These are phyloP conservation scores for Cnidoscolus chayamansa DNA, from an alignment of 441 rosid genomes.

Conservation along the genomic window DNA sequence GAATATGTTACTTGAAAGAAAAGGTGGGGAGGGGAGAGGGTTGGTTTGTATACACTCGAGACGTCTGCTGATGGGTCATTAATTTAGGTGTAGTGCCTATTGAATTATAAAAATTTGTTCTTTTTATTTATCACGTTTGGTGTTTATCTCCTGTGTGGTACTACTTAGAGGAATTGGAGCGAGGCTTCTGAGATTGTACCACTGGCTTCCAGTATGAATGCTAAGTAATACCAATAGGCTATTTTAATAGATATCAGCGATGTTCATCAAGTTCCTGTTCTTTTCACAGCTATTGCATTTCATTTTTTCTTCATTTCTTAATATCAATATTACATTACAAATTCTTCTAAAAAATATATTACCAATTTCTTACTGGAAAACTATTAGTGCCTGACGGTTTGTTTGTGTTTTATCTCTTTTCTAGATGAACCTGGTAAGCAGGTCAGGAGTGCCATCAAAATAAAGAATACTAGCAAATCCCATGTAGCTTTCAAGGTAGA, in stretches of 20 bases:
- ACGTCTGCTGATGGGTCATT: background rate
- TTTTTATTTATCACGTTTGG: no score
- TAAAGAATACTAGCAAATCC: conserved; percentile 88
- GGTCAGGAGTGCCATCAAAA: conserved; percentile 88
- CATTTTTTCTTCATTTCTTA: background rate
- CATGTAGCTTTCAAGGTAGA: conserved; percentile 85
- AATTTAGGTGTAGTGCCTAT: background rate
- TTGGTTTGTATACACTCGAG: background rate
- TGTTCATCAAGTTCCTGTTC: background rate
- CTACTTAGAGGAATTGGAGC: background rate
- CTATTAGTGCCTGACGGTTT: background rate
- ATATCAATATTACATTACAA: no score
- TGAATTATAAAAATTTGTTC: background rate
- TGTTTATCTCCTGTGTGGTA: background rate
- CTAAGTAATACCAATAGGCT: background rate
- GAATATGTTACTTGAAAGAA: background rate
- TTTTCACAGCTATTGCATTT: background rate
- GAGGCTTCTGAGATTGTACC: background rate
- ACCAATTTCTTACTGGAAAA: background rate
- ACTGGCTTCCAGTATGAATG: background rate
- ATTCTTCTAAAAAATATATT: no score
- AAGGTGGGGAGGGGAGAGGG: no score
- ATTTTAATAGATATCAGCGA: background rate
- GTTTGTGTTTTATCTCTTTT: conserved; percentile 18
- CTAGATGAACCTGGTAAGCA: conserved; percentile 98